Percentiles rank a stretch among this genome's conserved stretches.
phyloP scores from a whole-genome alignment of 1,284 basidiomycete species.

The Ganoderma sinense region DNA sequence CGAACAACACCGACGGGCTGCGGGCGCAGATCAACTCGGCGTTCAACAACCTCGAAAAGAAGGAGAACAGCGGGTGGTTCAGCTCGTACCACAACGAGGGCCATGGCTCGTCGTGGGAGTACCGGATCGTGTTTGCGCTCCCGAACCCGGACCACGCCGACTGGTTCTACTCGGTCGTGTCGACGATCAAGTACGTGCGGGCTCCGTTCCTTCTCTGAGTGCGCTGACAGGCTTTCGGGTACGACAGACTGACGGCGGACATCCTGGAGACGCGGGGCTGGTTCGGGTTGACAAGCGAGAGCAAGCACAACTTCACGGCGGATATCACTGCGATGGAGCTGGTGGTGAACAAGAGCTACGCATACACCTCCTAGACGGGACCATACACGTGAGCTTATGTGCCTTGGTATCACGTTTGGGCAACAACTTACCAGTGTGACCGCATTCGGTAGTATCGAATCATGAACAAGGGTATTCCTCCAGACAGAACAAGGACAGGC shows the following conservation, averaged over 20 bases:
- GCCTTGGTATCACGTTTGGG: too few species aligned
- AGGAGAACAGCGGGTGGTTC: background rate
- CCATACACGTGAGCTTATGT: background rate
- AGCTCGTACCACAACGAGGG: background rate
- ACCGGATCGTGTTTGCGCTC: background rate
- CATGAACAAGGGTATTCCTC: background rate
- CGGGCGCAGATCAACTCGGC: background rate
- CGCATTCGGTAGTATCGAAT: background rate
- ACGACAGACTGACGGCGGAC: background rate
- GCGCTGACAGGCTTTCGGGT: background rate
- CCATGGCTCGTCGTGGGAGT: background rate
- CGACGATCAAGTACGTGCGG: background rate
- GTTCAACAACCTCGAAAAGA: background rate
- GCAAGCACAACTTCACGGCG: background rate
- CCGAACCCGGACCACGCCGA: background rate
- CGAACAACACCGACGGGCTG: background rate
- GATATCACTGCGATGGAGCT: background rate
- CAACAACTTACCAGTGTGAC: background rate
- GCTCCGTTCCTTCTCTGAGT: background rate
- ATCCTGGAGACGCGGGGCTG: background rate
- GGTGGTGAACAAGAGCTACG: background rate
- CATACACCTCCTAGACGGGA: slow-evolving; percentile 3
- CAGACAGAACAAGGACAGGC: background rate
- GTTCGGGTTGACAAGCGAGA: background rate
- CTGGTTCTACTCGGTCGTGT: background rate